Percentiles rank a stretch among this genome's conserved stretches.
Conservation (phyloP, 805 yeast genomes). For the Myxozyma neglecta region DNA sequence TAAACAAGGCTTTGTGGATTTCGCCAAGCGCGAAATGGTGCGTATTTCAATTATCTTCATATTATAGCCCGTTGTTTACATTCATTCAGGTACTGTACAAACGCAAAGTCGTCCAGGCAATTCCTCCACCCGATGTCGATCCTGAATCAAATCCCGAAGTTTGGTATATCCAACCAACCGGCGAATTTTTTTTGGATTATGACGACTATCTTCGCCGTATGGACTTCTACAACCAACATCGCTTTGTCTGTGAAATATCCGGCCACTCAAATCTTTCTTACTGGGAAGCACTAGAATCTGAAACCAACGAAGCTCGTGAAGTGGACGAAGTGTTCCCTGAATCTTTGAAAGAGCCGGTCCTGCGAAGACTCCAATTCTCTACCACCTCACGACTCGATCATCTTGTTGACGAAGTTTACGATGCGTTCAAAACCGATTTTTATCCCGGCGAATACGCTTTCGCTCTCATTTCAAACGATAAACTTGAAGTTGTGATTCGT, state of each 20-base stretch:
- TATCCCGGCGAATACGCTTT: conserved; percentile 88
- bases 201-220: conserved; percentile 63
- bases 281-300: conserved; percentile 83
- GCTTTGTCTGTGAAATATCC: conserved; percentile 93
- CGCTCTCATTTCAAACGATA: conserved; percentile 48
- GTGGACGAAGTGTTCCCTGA: conserved; percentile 87
- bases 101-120: conserved; percentile 39
- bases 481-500: conserved; percentile 61
- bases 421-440: conserved; percentile 71
- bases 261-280: conserved; percentile 90
- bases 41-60: not conserved
- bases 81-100: conserved; percentile 42
- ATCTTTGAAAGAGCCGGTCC: conserved; percentile 86
- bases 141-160: conserved; percentile 47
- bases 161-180: conserved; percentile 80
- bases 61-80: not conserved
- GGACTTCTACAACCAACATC: conserved; percentile 50
- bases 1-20: too few relatives aligned
- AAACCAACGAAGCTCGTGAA: conserved; percentile 42
- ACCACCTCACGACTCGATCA: conserved; percentile 78
- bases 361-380: conserved; percentile 79
- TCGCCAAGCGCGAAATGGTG: not conserved
- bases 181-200: conserved; percentile 81
- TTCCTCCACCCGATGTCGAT: conserved; percentile 32
- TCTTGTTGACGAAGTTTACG: conserved; percentile 83